These are phyloP conservation scores for Strobilomyces confusus DNA, from an alignment of 768 basidiomycete species.

Conservation along the genomic window DNA sequence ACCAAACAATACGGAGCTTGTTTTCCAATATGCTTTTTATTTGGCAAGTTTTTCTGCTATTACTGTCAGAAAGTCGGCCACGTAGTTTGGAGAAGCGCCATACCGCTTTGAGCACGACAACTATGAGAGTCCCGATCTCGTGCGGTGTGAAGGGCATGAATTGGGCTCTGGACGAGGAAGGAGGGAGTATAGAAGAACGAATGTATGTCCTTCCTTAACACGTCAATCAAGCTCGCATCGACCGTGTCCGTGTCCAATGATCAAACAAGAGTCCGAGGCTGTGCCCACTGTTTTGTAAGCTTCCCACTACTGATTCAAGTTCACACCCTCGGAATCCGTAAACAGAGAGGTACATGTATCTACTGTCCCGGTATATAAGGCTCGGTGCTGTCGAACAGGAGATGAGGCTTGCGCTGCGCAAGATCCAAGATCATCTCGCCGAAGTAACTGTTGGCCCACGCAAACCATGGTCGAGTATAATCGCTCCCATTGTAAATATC, in stretches of 20 bases:
- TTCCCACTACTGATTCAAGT: neutral
- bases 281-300: slow-evolving; percentile 3
- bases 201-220: slow-evolving; percentile 15
- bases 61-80: slow-evolving; percentile 17
- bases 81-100: slow-evolving; percentile 30
- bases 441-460: slow-evolving; percentile 83
- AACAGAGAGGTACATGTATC: neutral
- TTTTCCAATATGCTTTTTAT: slow-evolving; percentile 91
- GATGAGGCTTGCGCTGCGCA: slow-evolving; percentile 64
- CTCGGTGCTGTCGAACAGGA: slow-evolving; percentile 54
- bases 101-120: slow-evolving; percentile 92
- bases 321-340: neutral
- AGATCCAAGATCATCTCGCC: slow-evolving; percentile 79
- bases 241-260: neutral
- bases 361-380: slow-evolving; percentile 55
- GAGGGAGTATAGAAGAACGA: slow-evolving; percentile 4
- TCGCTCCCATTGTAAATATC: slow-evolving; percentile 52
- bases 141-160: slow-evolving; percentile 58
- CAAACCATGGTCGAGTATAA: slow-evolving; percentile 76
- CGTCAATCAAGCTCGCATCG: slow-evolving; percentile 17
- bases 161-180: slow-evolving; percentile 4
- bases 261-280: slow-evolving; percentile 18
- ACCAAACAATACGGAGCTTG: slow-evolving; percentile 95
- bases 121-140: slow-evolving; percentile 90
- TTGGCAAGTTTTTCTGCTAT: slow-evolving; percentile 77